phyloP scores from a whole-genome alignment of 2,329 filamentous ascomycete genomes.

The Colletotrichum eleusines region DNA sequence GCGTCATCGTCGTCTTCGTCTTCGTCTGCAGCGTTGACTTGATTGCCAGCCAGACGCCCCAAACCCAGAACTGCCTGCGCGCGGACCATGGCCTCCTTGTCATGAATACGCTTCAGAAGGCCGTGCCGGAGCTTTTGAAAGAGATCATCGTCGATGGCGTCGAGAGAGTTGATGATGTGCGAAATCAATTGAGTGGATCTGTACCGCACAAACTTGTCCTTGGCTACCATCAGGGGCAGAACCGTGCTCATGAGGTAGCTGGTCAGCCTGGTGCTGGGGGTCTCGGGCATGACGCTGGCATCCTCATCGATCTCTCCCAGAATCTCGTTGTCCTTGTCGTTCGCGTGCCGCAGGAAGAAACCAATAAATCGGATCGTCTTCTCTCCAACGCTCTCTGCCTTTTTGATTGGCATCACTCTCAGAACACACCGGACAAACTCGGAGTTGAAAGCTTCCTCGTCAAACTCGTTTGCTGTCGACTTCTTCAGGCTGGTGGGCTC shows the following conservation, averaged over 20 bases:
- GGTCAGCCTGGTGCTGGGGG: slow-evolving; percentile 84
- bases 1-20: slow-evolving; percentile 75
- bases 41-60: slow-evolving; percentile 84
- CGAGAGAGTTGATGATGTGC: slow-evolving; percentile 91
- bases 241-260: slow-evolving; percentile 79
- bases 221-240: slow-evolving; percentile 81
- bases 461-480: slow-evolving; percentile 72
- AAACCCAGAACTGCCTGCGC: slow-evolving; percentile 92
- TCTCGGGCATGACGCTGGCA: slow-evolving; percentile 80
- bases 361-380: slow-evolving; percentile 87
- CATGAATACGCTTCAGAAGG: slow-evolving; percentile 85
- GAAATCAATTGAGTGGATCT: slow-evolving; percentile 90
- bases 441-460: slow-evolving; percentile 87
- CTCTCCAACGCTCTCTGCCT: slow-evolving; percentile 90
- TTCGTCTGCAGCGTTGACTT: slow-evolving; percentile 78
- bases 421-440: slow-evolving; percentile 88
- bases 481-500: slow-evolving; percentile 68
- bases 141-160: slow-evolving; percentile 91
- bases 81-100: slow-evolving; percentile 93
- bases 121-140: slow-evolving; percentile 86
- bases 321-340: slow-evolving; percentile 78
- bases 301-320: slow-evolving; percentile 75
- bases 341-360: slow-evolving; percentile 82
- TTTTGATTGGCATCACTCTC: slow-evolving; percentile 87
- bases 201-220: slow-evolving; percentile 94